A percentile compares a stretch with the other conserved stretches of the same genome.
These are phyloP conservation scores for Digitaria exilis DNA, from an alignment of 202 grass and related monocot species.

Conservation along the genomic window DNA sequence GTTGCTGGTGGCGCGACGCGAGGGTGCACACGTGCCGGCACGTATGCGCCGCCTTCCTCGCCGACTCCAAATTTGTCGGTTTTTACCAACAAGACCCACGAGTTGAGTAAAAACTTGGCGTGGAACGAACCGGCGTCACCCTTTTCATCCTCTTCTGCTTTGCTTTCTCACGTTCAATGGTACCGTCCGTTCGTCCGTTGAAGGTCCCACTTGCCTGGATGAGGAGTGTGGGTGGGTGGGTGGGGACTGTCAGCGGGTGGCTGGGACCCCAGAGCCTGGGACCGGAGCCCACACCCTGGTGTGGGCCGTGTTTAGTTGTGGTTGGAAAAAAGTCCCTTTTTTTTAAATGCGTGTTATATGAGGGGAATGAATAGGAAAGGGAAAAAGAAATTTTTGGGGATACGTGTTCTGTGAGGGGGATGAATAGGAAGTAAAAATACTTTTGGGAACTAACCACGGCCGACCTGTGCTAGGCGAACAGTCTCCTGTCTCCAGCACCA, in stretches of 20 bases:
- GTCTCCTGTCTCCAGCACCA: too few species aligned
- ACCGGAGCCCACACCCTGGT: too few species aligned
- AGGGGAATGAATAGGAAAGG: too few species aligned
- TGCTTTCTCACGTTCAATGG: not conserved
- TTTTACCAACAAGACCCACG: not conserved
- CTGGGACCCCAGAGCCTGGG: not conserved
- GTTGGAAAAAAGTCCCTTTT: too few species aligned
- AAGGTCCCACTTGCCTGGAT: too few species aligned
- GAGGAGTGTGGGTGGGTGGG: not conserved
- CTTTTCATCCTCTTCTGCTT: not conserved
- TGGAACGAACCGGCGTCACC: too few species aligned
- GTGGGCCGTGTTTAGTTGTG: too few species aligned
- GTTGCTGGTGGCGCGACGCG: conserved; percentile 8
- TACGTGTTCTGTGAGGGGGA: too few species aligned
- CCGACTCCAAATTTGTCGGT: not conserved
- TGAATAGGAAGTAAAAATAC: too few species aligned
- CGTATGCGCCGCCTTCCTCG: not conserved
- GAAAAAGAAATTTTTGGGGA: too few species aligned
- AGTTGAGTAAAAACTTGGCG: not conserved
- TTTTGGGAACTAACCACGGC: too few species aligned
- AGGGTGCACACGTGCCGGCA: not conserved
- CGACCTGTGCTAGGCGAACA: not conserved
- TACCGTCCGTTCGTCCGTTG: not conserved
- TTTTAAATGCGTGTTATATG: too few species aligned
- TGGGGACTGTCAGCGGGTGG: not conserved